These are phyloP conservation scores for Chloris gayana DNA, from an alignment of 176 grass and related monocot species.

Conservation along the genomic window DNA sequence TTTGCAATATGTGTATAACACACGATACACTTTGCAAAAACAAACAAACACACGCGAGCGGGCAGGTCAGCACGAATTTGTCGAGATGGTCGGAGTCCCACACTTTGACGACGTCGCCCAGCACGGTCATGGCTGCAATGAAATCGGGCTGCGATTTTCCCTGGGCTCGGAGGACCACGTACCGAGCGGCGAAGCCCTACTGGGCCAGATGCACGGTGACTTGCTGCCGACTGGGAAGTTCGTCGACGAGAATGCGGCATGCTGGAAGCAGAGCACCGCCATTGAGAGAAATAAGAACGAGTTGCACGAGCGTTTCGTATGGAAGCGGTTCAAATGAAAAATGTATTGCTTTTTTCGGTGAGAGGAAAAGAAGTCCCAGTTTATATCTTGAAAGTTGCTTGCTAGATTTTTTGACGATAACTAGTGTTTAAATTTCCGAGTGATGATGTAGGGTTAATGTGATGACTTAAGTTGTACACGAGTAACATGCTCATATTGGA, in stretches of 20 bases:
- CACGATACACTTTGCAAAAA: no score
- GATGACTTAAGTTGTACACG: no score
- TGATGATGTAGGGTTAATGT: no score
- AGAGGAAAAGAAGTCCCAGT: no score
- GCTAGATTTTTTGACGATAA: no score
- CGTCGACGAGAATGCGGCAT: slow-evolving; percentile 15
- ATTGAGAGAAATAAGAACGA: slow-evolving; percentile 7
- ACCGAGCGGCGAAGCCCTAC: slow-evolving; percentile 5
- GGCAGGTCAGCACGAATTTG: slow-evolving; percentile 29
- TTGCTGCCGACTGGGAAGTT: slow-evolving; percentile 37
- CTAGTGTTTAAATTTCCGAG: no score
- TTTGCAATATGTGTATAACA: no score
- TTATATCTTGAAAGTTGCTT: no score
- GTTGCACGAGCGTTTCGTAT: background rate
- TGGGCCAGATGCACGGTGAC: slow-evolving; percentile 14
- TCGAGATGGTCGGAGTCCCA: slow-evolving; percentile 45
- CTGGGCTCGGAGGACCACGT: slow-evolving; percentile 31
- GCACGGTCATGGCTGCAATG: slow-evolving; percentile 22
- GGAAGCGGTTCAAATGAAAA: background rate
- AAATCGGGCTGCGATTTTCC: slow-evolving; percentile 20
- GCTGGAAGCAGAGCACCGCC: slow-evolving; percentile 10
- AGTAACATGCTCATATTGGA: no score
- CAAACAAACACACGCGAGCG: no score
- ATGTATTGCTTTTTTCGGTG: no score
- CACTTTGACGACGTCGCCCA: slow-evolving; percentile 44